These are phyloP conservation scores for Fusarium annulatum DNA, from an alignment of 2,329 filamentous ascomycete species.

Conservation along the genomic window DNA sequence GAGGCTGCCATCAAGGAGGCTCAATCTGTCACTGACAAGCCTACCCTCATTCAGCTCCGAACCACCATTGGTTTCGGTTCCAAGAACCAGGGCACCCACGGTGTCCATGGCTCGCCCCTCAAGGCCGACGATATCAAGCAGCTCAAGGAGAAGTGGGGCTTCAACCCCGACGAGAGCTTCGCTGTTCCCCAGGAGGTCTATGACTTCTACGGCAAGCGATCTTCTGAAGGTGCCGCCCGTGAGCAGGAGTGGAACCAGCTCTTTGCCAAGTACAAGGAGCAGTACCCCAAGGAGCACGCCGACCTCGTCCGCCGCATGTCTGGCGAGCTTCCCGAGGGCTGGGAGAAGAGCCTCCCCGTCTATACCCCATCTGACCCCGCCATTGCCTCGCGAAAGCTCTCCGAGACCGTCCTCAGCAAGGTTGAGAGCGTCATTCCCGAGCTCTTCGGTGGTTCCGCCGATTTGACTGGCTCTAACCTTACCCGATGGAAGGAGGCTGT, in stretches of 20 bases:
- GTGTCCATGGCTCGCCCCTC: constrained; percentile 95
- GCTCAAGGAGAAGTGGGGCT: constrained; percentile 95
- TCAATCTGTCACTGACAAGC: constrained; percentile 93
- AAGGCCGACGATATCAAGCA: constrained; percentile 94
- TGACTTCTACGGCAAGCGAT: constrained; percentile 87
- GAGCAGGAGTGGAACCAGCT: constrained; percentile 97
- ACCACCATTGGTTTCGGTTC: constrained; percentile 99
- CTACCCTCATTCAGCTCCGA: constrained; percentile 93
- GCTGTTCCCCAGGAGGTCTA: constrained; percentile 95
- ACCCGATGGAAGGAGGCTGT: constrained; percentile 97
- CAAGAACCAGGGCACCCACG: constrained; percentile 89
- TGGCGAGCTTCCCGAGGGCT: constrained; percentile 90
- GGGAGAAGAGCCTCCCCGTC: constrained; percentile 92
- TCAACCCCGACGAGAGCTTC: constrained; percentile 94
- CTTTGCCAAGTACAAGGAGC: constrained; percentile 83
- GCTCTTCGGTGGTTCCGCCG: constrained; percentile 94
- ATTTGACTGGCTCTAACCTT: constrained; percentile 98
- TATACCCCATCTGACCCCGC: constrained; percentile 89
- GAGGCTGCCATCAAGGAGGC: constrained; percentile 88
- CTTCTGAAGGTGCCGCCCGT: constrained; percentile 84
- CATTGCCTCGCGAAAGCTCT: constrained; percentile 94
- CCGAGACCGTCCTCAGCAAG: constrained; percentile 90
- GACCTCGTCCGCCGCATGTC: constrained; percentile 85
- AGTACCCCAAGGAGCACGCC: constrained; percentile 81
- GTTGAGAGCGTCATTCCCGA: constrained; percentile 87